Percentiles rank a stretch among this genome's conserved stretches.
Conservation (phyloP, 805 yeast genomes). For the Cyberlindnera mycetangii region DNA sequence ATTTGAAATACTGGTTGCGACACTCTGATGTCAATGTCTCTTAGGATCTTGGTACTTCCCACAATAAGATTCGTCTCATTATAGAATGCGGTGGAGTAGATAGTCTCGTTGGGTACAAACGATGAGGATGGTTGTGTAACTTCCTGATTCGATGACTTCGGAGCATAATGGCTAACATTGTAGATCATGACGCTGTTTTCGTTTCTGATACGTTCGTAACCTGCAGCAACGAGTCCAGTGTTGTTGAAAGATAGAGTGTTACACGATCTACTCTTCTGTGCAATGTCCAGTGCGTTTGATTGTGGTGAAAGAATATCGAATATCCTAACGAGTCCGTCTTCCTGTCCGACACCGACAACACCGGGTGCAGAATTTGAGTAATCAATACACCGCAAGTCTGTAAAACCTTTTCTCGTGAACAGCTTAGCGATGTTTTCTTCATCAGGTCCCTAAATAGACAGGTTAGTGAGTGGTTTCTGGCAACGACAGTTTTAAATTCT, state of each 20-base stretch:
- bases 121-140: conserved; percentile 53
- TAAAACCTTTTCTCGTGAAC: conserved; percentile 60
- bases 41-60: conserved; percentile 71
- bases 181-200: conserved; percentile 77
- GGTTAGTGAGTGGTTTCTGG: neutral
- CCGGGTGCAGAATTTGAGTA: conserved; percentile 57
- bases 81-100: conserved; percentile 64
- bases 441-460: conserved; percentile 19
- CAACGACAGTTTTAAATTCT: neutral
- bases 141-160: conserved; percentile 43
- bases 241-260: conserved; percentile 69
- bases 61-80: conserved; percentile 61
- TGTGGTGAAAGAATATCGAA: conserved; percentile 51
- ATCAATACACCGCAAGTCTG: conserved; percentile 62
- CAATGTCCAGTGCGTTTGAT: conserved; percentile 21
- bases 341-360: conserved; percentile 68
- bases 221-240: conserved; percentile 66
- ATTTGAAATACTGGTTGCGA: conserved; percentile 67
- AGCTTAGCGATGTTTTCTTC: conserved; percentile 51
- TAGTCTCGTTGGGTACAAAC: conserved; percentile 69
- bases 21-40: conserved; percentile 73
- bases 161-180: conserved; percentile 64
- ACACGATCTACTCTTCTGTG: conserved; percentile 66
- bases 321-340: conserved; percentile 61
- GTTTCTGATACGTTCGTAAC: conserved; percentile 58